Evolutionary conservation across 768 basidiomycete genomes (phyloP), one percentile per base, ranked within the genome.

Genomic region (Cyathus striatus): DNA sequence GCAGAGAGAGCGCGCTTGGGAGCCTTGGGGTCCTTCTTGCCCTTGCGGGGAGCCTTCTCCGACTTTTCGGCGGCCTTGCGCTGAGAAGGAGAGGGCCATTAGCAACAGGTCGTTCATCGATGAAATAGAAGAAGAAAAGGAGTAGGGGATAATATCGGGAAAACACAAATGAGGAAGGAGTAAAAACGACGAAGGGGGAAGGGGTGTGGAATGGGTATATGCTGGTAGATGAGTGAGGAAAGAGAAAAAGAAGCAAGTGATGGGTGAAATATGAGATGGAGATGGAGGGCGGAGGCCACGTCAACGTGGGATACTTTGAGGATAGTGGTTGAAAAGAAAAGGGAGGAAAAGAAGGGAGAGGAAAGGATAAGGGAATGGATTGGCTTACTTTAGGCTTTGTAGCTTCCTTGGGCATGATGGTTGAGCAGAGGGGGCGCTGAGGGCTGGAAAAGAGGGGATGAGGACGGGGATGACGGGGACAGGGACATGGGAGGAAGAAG

Each of bases 1-100:
- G 95, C 92, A 23, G 93, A 96, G 36, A 96, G 76, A 0, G 90
- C 87, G 42, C 93, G 82, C 72, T 97, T 96, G 48, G 91, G 92
- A 35, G 84, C 80, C 64, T 86, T 86, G 48, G 78, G 79, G 62
- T 91, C 83, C 67, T 90, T 91, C 68, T 86, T 81, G 46, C 64
- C 62, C 59, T 81, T 81, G 50, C 73, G 65, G 26, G 70, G 48
- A 16, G 72, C 68, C 53, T 80, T 81, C 54, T 85, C 83, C 18
- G 75, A 72, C 68, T 86, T 86, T 55, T 81, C 80, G 41, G 78
- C 80, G 58, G 83, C 83, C 69, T 84, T 87, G 69, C 86, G 81
- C 83, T 86, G n/a, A n/a, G n/a, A 59, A 41, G 38, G 37, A 48
- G 41, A 42, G 42, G 9, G 38, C 37, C 7, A 18, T 39, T 21